Evolutionary conservation across 768 basidiomycete genomes (phyloP), one percentile per base, ranked within the genome.

Genomic region (Neoboletus subvelutipes): DNA sequence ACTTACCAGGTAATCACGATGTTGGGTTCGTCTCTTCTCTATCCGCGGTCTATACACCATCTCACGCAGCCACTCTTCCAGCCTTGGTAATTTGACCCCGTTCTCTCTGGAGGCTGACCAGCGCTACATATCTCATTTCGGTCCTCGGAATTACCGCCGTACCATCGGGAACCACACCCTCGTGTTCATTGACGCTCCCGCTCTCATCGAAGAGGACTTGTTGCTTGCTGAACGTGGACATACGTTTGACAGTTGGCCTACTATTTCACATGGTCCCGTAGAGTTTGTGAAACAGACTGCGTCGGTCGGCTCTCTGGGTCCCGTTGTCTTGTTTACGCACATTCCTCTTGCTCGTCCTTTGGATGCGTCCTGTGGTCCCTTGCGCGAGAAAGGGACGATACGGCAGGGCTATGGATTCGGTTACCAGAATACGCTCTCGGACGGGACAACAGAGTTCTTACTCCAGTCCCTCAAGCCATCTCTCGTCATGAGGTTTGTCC

Each of bases 1-100:
- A 84, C 67, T 79, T 95, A 29, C 88, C 94, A 3, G 96, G 96
- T 7, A 98, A 98, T 68, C 94, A 94, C 66, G 96, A 98, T 65
- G 78, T 89, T 34, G 91, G 90, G 84, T 90, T 68, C 56, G 79
- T 64, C 33, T 48, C 47, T 18, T 50, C 40, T 57, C 20, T 64
- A 15, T 50, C 47, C 45, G 15, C 12, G 45, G 20, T n/a, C 13
- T 22, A 50, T 40, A 20, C 34, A 22, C 50, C 43, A 33, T n/a
- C 33, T 59, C 41, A 61, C 37, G 9, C 59, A 52, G 29, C 28
- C 29, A 37, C 26, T 40, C 39, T 40, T 45, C 28, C 52, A 74
- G 73, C 26, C 66, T 77, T 17, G 73, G 74, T 13, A 54, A 62
- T 18, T 57, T 64, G 6, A 17, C 52, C 18, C 54, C 55, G 24